Evolutionary conservation across 495 filamentous ascomycete species (phyloP), one percentile per base, ranked within the genome.

Genomic region (Podospora pseudocomata): DNA sequence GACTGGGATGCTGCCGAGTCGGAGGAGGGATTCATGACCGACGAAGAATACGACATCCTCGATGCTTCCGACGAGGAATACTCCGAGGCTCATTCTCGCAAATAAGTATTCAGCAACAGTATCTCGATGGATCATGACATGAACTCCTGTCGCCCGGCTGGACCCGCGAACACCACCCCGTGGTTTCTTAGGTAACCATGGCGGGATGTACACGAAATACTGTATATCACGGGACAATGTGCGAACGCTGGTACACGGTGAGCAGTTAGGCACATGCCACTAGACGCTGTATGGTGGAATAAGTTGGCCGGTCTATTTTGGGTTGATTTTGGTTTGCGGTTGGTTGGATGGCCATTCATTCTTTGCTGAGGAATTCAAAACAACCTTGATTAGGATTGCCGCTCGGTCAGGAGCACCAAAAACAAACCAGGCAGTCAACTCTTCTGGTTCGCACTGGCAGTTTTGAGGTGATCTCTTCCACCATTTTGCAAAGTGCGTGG

Each of bases 41-140:
- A 99, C 71, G 95, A 98, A 73, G 95, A 99, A 81, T 99, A 97
- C 73, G 95, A 99, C 70, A 90, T 98, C 69, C 89, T 98, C 30
- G 92, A 96, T 81, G 96, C 93, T 26, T 96, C 92, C 68, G 96
- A 98, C 69, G 93, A 97, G 74, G 95, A 99, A 77, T 90, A 85
- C 67, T 76, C 89, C 66, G 84, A 76, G 67, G 75, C 75, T 64
- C 76, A 18, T 4, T 16, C 60, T 39, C 71, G 72, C 74, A 81
- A 83, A 67, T 83, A 77, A 69, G 39, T 67, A 3, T 58, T 3
- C 55, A 23, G 55, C 18, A 58, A 58, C 55, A 18, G 13, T 16
- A 13, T 49, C 39, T 49, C 2, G 2, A 18, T 13, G 15, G 9
- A 49, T 6, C 39, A 49, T 9, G 13, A 11, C 9, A 49, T 2